Percentiles rank a stretch among this genome's conserved stretches.
Evolutionary conservation across 345 rosid species (phyloP).

Genomic region (Durio zibethinus): DNA sequence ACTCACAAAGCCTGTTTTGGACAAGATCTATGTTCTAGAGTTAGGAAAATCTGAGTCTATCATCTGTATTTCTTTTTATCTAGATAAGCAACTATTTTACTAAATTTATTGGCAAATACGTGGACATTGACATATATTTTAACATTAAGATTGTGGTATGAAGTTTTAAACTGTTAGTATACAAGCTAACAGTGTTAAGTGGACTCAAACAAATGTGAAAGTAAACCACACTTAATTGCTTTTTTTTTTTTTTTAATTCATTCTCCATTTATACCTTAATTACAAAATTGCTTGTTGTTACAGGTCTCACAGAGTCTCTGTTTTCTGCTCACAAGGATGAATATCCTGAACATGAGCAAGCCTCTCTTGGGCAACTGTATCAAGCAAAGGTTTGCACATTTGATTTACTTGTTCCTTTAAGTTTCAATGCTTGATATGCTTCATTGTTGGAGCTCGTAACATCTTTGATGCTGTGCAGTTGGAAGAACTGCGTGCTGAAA

Average conservation of each 20-base stretch:
- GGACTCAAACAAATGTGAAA: background rate
- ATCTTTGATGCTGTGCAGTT: slow-evolving; percentile 46
- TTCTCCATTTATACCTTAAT: background rate
- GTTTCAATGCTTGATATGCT: slow-evolving; percentile 8
- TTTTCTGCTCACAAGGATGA: slow-evolving; percentile 95
- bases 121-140: background rate
- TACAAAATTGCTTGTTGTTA: slow-evolving; percentile 18
- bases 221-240: background rate
- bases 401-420: slow-evolving; percentile 15
- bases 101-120: background rate
- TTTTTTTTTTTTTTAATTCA: background rate
- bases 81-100: background rate
- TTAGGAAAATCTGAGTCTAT: background rate
- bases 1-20: background rate
- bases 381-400: slow-evolving; percentile 62
- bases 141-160: background rate
- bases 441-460: background rate
- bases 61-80: background rate
- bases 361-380: slow-evolving; percentile 88
- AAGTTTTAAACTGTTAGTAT: background rate
- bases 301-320: slow-evolving; percentile 90
- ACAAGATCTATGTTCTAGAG: background rate
- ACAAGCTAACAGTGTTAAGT: background rate
- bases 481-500: slow-evolving; percentile 90
- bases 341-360: slow-evolving; percentile 90